Conservation (phyloP, 1,284 basidiomycete species). For the Boletus semigastroideus region DNA sequence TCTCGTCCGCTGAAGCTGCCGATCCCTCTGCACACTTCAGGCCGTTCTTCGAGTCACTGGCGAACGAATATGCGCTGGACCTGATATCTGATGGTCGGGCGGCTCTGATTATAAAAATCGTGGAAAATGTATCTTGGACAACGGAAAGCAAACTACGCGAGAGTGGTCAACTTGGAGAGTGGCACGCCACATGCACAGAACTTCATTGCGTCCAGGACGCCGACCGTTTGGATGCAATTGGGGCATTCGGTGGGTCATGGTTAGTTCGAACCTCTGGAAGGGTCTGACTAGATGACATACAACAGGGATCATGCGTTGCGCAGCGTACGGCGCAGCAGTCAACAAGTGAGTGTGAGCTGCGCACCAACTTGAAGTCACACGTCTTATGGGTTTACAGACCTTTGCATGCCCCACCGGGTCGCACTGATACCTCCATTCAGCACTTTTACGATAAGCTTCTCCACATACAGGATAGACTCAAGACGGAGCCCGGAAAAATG, state of each 20-base stretch:
- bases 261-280: not conserved
- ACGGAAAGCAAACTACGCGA: constrained; percentile 75
- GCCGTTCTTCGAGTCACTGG: constrained; percentile 59
- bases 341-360: constrained; percentile 48
- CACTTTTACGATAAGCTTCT: constrained; percentile 91
- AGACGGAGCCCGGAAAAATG: constrained; percentile 67
- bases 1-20: constrained; percentile 52
- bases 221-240: constrained; percentile 89
- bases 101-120: constrained; percentile 54
- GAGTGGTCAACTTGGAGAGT: constrained; percentile 55
- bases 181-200: constrained; percentile 79
- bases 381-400: constrained; percentile 42
- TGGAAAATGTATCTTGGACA: constrained; percentile 85
- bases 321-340: constrained; percentile 73
- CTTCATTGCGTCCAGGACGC: constrained; percentile 93
- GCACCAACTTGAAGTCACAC: constrained; percentile 1
- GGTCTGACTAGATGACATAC: not conserved
- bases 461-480: constrained; percentile 71
- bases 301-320: constrained; percentile 80
- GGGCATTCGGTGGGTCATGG: constrained; percentile 70
- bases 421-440: constrained; percentile 64
- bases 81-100: constrained; percentile 63
- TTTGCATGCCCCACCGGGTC: constrained; percentile 59
- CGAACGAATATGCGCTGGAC: constrained; percentile 44
- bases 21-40: constrained; percentile 67